Evolutionary conservation across 2,329 filamentous ascomycete genomes (phyloP), one percentile per base, ranked within the genome.

Genomic region (Talaromyces sp.): DNA sequence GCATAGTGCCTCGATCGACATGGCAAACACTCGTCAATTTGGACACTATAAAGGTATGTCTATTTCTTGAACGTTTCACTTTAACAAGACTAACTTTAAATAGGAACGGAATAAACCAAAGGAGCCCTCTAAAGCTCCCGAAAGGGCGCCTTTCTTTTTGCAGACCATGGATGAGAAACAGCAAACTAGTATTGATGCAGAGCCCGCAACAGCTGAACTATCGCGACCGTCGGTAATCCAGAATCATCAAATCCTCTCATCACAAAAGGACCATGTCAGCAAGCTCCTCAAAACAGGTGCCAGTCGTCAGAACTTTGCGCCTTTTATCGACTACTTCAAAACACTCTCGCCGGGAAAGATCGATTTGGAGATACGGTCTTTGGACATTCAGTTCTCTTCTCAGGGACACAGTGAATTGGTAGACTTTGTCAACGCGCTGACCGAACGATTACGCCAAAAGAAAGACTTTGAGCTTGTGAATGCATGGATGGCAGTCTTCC

Each of bases 21-120:
- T 99, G 95, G 95, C 93, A 98, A 75, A 97, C 92, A 1, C 81
- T 99, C 14, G 81, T 99, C 29, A 91, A 99, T 73, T 83, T 99
- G 2, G 95, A 99, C 70, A 79, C 92, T 27, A 96, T 99, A 72
- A 90, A 78, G 67, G 79, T 79, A 71, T 46, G 60, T 60, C 29
- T 59, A 54, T 51, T 38, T 32, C 13, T 54, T 59, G 50, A 57
- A 46, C 43, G 3, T 58, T 21, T 7, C 38, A 14, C 38, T 49
- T 19, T 21, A 8, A 32, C 11, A 27, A 29, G 7, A 27, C 60
- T 62, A 57, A 62, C n/a, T 17, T 57, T 35, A n/a, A 43, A 24
- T 7, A 93, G 77, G 86, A 92, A 75, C 89, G 95, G 63, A 99
- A 99, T 77, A 96, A 95, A 75, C 95, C 96, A 0, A 93, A 87